Evolutionary conservation across 208 protist species (phyloP).

Genomic region (Trypanosoma theileri): DNA sequence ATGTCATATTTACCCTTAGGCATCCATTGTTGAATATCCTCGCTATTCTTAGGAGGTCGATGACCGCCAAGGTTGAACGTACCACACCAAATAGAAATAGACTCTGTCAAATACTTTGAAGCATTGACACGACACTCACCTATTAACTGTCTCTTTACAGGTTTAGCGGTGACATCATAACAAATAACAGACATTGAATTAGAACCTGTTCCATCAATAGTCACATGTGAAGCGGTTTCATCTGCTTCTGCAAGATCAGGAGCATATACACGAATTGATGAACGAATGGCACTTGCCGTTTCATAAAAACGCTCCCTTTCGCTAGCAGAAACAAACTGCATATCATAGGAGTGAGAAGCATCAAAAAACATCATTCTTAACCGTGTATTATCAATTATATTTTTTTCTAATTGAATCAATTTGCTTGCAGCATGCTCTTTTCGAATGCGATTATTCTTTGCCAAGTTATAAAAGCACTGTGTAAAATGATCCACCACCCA

Average conservation of each 20-base stretch:
- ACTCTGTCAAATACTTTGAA: conserved; percentile 31
- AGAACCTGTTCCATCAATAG: conserved; percentile 25
- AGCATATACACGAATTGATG: conserved; percentile 41
- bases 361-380: conserved; percentile 50
- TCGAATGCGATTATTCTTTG: conserved; percentile 36
- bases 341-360: conserved; percentile 36
- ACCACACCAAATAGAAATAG: conserved; percentile 40
- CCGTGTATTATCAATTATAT: conserved; percentile 32
- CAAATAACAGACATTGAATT: conserved; percentile 33
- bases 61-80: conserved; percentile 43
- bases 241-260: conserved; percentile 24
- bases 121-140: conserved; percentile 42
- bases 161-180: conserved; percentile 17
- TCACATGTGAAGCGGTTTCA: conserved; percentile 21
- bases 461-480: conserved; percentile 35
- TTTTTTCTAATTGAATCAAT: conserved; percentile 45
- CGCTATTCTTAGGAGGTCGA: conserved; percentile 24
- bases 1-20: conserved; percentile 37
- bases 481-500: conserved; percentile 56
- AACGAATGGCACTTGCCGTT: conserved; percentile 37
- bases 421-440: conserved; percentile 37
- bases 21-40: conserved; percentile 32
- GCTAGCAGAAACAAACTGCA: conserved; percentile 38
- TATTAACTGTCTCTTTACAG: conserved; percentile 33
- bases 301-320: conserved; percentile 55